Evolutionary conservation across 2,329 filamentous ascomycete species (phyloP).

Genomic region (Eurotiales sp.): DNA sequence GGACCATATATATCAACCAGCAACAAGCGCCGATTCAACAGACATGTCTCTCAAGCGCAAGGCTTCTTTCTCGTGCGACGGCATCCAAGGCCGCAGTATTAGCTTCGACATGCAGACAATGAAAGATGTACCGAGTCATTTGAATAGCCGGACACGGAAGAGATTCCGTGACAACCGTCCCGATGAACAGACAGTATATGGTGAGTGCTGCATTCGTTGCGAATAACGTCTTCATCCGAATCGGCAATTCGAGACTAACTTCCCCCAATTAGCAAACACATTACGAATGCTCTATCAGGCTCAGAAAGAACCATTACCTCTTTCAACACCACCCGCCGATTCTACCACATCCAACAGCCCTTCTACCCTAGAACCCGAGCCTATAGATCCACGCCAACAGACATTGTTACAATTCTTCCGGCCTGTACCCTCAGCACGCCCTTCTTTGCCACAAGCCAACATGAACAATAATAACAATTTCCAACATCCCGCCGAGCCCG

Average conservation of each 20-base stretch:
- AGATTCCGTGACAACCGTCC: conserved; percentile 57
- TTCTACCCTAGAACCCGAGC: conserved; percentile 23
- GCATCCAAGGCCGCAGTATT: conserved; percentile 26
- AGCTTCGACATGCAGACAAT: conserved; percentile 20
- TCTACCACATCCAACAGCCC: conserved; percentile 24
- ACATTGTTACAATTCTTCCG: conserved; percentile 40
- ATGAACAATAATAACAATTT: conserved; percentile 17
- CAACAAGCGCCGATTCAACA: background rate
- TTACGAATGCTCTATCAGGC: conserved; percentile 41
- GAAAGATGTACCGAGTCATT: conserved; percentile 38
- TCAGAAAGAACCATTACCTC: conserved; percentile 30
- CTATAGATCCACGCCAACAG: conserved; percentile 37
- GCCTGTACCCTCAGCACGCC: conserved; percentile 20
- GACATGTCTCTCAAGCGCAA: conserved; percentile 59
- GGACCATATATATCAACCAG: background rate
- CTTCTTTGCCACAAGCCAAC: conserved; percentile 16
- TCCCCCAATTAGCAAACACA: conserved; percentile 36
- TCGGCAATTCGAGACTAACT: conserved; percentile 18
- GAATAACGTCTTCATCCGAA: background rate
- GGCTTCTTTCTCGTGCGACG: conserved; percentile 47
- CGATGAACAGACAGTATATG: conserved; percentile 53
- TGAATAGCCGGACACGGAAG: conserved; percentile 57
- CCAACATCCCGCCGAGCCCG: conserved; percentile 10
- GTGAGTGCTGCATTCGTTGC: conserved; percentile 40
- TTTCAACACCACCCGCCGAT: conserved; percentile 24